Conservation (phyloP, 495 filamentous ascomycete genomes). For the Penicillium odoratum region DNA sequence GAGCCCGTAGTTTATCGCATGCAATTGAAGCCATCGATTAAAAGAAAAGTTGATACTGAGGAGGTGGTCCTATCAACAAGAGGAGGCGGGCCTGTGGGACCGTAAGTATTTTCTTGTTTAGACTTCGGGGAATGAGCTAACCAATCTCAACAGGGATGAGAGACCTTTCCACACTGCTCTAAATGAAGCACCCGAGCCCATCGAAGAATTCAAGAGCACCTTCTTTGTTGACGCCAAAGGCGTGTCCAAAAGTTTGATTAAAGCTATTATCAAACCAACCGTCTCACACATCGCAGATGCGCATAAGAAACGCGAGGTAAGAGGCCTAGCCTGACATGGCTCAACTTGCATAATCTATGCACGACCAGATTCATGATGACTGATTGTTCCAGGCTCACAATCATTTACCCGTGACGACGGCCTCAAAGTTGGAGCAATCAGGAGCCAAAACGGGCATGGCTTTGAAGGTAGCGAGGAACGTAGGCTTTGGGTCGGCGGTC, state of each 20-base stretch:
- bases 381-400: neutral
- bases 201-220: neutral
- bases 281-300: slow-evolving; percentile 9
- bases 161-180: too few relatives aligned
- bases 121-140: too few relatives aligned
- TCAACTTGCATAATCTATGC: neutral
- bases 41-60: neutral
- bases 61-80: neutral
- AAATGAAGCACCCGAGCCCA: neutral
- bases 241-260: slow-evolving; percentile 1
- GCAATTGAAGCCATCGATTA: neutral
- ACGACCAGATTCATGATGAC: neutral
- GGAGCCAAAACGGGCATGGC: neutral
- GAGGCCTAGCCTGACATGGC: neutral
- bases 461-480: slow-evolving; percentile 2
- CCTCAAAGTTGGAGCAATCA: neutral
- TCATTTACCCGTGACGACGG: neutral
- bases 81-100: neutral
- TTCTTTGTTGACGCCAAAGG: neutral
- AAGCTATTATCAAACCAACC: slow-evolving; percentile 11
- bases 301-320: neutral
- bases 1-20: neutral
- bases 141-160: too few relatives aligned
- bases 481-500: slow-evolving; percentile 11
- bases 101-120: neutral